Conservation (phyloP, 257 asterid species). For the Penstemon newberryi region DNA sequence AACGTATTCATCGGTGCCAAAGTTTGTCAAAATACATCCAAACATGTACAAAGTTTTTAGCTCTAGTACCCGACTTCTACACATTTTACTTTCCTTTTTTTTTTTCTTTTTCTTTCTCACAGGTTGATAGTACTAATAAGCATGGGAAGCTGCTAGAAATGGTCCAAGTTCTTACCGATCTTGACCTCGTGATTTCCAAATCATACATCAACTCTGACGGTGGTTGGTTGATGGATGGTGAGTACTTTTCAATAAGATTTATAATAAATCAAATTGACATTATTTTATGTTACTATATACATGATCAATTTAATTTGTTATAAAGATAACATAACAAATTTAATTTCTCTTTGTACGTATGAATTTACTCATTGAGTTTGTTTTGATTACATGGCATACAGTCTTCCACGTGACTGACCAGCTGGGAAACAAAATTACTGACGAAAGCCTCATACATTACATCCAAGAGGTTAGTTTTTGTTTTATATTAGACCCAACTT, state of each 20-base stretch:
- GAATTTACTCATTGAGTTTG: not conserved
- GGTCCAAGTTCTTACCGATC: constrained; percentile 94
- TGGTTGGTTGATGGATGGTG: constrained; percentile 98
- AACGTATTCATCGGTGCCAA: too few relatives aligned
- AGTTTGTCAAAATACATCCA: too few relatives aligned
- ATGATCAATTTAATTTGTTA: not conserved
- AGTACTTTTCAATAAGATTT: constrained; percentile 18
- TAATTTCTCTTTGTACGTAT: constrained; percentile 24
- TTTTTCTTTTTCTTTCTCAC: constrained; percentile 24
- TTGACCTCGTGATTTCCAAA: constrained; percentile 76
- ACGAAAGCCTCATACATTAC: constrained; percentile 50
- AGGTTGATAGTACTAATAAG: constrained; percentile 92
- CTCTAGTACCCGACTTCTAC: too few relatives aligned
- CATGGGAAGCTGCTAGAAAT: constrained; percentile 81
- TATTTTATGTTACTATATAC: not conserved
- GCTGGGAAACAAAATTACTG: constrained; percentile 65
- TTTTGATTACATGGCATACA: constrained; percentile 41
- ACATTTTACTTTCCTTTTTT: not conserved
- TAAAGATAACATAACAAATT: constrained; percentile 1
- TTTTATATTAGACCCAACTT: not conserved
- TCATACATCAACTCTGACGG: constrained; percentile 94
- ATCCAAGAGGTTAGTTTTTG: constrained; percentile 57
- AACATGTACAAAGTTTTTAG: too few relatives aligned
- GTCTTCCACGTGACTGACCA: constrained; percentile 94
- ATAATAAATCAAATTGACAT: not conserved